These are phyloP conservation scores for Amanita pseudoporphyria DNA, from an alignment of 768 basidiomycete genomes.

Conservation along the genomic window DNA sequence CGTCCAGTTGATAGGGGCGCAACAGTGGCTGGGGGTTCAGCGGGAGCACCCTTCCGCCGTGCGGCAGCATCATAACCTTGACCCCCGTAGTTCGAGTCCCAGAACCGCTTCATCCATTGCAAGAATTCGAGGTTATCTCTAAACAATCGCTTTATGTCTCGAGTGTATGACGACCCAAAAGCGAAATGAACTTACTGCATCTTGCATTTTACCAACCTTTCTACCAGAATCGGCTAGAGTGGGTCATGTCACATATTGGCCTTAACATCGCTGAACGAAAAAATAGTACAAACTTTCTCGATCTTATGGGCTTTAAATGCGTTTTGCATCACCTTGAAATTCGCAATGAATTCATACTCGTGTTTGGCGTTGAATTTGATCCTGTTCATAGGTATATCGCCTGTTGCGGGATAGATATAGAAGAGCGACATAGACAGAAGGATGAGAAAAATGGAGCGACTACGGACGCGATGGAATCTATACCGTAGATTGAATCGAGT, in stretches of 20 bases:
- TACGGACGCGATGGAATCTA: constrained; percentile 12
- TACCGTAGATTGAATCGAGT: constrained; percentile 90
- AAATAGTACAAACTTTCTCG: constrained; percentile 63
- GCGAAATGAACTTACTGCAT: constrained; percentile 71
- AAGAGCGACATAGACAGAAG: constrained; percentile 8
- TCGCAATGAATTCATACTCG: constrained; percentile 91
- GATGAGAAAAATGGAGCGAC: constrained; percentile 4
- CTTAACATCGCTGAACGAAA: neutral
- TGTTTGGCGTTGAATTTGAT: constrained; percentile 97
- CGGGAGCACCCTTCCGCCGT: constrained; percentile 67
- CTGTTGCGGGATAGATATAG: constrained; percentile 26
- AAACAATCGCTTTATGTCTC: constrained; percentile 2
- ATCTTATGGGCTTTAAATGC: constrained; percentile 88
- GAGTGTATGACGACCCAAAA: neutral
- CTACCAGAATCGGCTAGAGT: constrained; percentile 85
- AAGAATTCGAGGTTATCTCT: constrained; percentile 98
- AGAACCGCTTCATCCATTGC: constrained; percentile 95
- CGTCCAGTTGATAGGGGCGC: constrained; percentile 48
- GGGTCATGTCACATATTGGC: constrained; percentile 7
- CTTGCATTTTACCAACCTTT: constrained; percentile 92
- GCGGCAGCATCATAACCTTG: constrained; percentile 80
- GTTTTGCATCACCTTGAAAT: constrained; percentile 94
- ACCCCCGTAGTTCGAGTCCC: constrained; percentile 88
- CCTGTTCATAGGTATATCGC: constrained; percentile 81
- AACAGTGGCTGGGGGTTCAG: constrained; percentile 72